Percentiles rank a stretch among this genome's conserved stretches.
These are phyloP conservation scores for Microglena sp. DNA, from an alignment of 139 green algal species.

Conservation along the genomic window DNA sequence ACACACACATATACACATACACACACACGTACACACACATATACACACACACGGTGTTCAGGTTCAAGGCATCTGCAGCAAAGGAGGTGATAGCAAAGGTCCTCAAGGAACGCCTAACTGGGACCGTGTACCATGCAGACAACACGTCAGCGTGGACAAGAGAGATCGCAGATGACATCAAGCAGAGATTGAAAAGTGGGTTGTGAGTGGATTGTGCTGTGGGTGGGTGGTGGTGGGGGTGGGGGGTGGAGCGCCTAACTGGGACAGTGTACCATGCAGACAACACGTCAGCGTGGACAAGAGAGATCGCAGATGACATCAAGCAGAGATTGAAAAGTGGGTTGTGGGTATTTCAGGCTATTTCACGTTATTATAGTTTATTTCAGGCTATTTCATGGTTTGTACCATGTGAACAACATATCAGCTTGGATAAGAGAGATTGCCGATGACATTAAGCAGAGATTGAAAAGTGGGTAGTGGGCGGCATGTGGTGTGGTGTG, in stretches of 20 bases:
- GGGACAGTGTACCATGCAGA: slow-evolving; percentile 60
- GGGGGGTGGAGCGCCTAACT: slow-evolving; percentile 37
- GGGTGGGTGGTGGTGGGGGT: no score
- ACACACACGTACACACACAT: no score
- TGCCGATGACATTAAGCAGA: no score
- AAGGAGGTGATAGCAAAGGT: slow-evolving; percentile 52
- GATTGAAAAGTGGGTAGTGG: no score
- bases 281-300: slow-evolving; percentile 52
- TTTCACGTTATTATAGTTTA: no score
- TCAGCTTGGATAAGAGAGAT: no score
- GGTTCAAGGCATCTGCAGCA: slow-evolving; percentile 45
- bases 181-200: slow-evolving; percentile 63
- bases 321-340: slow-evolving; percentile 66
- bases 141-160: slow-evolving; percentile 53
- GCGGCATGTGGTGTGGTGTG: no score
- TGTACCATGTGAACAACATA: no score
- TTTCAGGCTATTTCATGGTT: no score
- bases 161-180: slow-evolving; percentile 77
- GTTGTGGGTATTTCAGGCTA: not conserved
- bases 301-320: slow-evolving; percentile 74
- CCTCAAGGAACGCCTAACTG: slow-evolving; percentile 41
- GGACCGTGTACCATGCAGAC: slow-evolving; percentile 59
- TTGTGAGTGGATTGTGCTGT: no score
- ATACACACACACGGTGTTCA: no score
- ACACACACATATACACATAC: no score